These are phyloP conservation scores for Fusarium denticulatum DNA, from an alignment of 2,329 filamentous ascomycete genomes.

Conservation along the genomic window DNA sequence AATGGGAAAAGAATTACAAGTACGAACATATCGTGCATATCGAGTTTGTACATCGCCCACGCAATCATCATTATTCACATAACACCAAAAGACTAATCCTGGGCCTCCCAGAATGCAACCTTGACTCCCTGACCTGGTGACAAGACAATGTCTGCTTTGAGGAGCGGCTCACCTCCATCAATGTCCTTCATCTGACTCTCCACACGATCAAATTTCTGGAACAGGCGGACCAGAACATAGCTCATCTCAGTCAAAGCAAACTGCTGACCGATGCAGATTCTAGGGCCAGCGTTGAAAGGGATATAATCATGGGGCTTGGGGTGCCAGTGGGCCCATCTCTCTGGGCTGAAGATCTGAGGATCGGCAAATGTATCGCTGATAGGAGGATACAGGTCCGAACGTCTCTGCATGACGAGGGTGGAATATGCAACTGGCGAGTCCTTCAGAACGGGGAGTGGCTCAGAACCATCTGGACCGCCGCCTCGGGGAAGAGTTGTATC, in stretches of 20 bases:
- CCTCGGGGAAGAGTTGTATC: slow-evolving; percentile 81
- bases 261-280: slow-evolving; percentile 82
- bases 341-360: slow-evolving; percentile 67
- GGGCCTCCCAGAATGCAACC: slow-evolving; percentile 64
- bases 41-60: neutral
- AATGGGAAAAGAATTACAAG: neutral
- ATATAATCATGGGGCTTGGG: slow-evolving; percentile 77
- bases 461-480: slow-evolving; percentile 69
- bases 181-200: slow-evolving; percentile 66
- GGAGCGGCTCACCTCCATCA: slow-evolving; percentile 62
- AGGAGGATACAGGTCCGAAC: slow-evolving; percentile 68
- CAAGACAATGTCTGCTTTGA: slow-evolving; percentile 70
- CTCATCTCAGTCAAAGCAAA: slow-evolving; percentile 82
- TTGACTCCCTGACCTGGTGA: slow-evolving; percentile 67
- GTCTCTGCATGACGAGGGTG: slow-evolving; percentile 77
- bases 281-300: slow-evolving; percentile 78
- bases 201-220: slow-evolving; percentile 76
- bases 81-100: slow-evolving; percentile 32
- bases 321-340: slow-evolving; percentile 72
- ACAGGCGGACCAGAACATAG: slow-evolving; percentile 76
- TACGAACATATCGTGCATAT: neutral
- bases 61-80: neutral
- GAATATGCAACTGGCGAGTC: slow-evolving; percentile 74
- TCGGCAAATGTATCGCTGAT: slow-evolving; percentile 57
- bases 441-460: slow-evolving; percentile 73